phyloP scores from a whole-genome alignment of 23 red algal genomes.

The Gracilaria caudata region DNA sequence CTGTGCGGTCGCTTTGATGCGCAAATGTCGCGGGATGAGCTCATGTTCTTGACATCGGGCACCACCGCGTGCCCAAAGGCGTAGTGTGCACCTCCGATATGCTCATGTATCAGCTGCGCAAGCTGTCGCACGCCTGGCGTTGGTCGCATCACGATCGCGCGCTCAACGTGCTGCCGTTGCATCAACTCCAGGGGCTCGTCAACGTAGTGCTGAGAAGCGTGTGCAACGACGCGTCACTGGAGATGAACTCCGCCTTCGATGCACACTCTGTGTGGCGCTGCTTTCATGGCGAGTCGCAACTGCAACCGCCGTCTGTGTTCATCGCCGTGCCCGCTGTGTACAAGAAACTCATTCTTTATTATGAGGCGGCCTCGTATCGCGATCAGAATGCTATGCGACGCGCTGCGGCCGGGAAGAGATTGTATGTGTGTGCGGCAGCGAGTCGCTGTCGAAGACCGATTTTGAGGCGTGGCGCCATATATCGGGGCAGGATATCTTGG shows the following conservation, averaged over 20 bases:
- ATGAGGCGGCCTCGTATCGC: constrained; percentile 31
- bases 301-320: constrained; percentile 70
- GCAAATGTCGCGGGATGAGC: neutral
- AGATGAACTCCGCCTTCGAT: constrained; percentile 51
- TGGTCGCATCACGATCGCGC: constrained; percentile 70
- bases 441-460: constrained; percentile 63
- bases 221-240: constrained; percentile 61
- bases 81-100: constrained; percentile 86
- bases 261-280: constrained; percentile 55
- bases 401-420: constrained; percentile 62
- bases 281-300: constrained; percentile 16
- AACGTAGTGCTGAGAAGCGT: constrained; percentile 68
- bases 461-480: constrained; percentile 61
- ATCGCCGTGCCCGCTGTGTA: constrained; percentile 94
- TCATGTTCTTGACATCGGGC: constrained; percentile 91
- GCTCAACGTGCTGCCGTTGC: constrained; percentile 83
- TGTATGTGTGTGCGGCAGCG: constrained; percentile 90
- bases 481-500: constrained; percentile 65
- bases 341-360: constrained; percentile 61
- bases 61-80: constrained; percentile 96
- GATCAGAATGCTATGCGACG: constrained; percentile 58
- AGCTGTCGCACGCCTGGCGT: constrained; percentile 47
- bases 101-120: constrained; percentile 76
- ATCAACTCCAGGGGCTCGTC: constrained; percentile 89
- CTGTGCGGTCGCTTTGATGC: neutral